A percentile compares a stretch with the other conserved stretches of the same genome.
Evolutionary conservation across 1,284 basidiomycete genomes (phyloP).

Genomic region (Pisolithus thermaeus): DNA sequence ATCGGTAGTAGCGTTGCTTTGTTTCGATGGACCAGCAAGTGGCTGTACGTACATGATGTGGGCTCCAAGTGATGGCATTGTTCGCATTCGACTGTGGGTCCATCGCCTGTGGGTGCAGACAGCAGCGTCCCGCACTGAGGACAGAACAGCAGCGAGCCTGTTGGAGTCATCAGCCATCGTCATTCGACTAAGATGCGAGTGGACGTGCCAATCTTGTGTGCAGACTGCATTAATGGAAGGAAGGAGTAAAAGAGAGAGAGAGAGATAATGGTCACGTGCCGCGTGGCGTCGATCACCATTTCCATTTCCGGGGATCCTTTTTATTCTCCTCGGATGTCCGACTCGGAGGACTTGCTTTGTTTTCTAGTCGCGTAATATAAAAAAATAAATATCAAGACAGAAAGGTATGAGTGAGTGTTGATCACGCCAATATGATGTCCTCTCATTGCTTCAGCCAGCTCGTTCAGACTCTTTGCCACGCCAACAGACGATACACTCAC

Average conservation of each 20-base stretch:
- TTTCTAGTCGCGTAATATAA: background rate
- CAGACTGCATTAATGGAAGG: background rate
- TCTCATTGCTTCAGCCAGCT: slow-evolving; percentile 27
- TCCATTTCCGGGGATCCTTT: background rate
- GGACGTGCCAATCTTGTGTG: slow-evolving; percentile 24
- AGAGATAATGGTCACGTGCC: background rate
- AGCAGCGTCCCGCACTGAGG: slow-evolving; percentile 88
- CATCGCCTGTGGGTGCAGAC: slow-evolving; percentile 75
- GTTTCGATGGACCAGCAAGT: background rate
- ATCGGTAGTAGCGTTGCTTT: background rate
- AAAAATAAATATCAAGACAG: slow-evolving; percentile 1
- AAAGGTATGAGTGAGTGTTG: too few relatives aligned
- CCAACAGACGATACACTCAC: slow-evolving; percentile 36
- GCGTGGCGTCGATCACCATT: background rate
- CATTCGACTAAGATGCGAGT: too few relatives aligned
- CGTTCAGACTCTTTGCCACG: slow-evolving; percentile 32
- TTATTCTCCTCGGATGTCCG: background rate
- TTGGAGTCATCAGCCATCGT: background rate
- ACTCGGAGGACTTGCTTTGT: too few relatives aligned
- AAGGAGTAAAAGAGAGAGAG: background rate
- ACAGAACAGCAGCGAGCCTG: slow-evolving; percentile 92
- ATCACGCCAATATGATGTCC: slow-evolving; percentile 19
- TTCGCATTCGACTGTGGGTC: slow-evolving; percentile 76
- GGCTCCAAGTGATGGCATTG: slow-evolving; percentile 87
- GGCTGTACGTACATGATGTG: slow-evolving; percentile 63